Evolutionary conservation across 495 filamentous ascomycete species (phyloP).

Genomic region (Elasticomyces elasticus): DNA sequence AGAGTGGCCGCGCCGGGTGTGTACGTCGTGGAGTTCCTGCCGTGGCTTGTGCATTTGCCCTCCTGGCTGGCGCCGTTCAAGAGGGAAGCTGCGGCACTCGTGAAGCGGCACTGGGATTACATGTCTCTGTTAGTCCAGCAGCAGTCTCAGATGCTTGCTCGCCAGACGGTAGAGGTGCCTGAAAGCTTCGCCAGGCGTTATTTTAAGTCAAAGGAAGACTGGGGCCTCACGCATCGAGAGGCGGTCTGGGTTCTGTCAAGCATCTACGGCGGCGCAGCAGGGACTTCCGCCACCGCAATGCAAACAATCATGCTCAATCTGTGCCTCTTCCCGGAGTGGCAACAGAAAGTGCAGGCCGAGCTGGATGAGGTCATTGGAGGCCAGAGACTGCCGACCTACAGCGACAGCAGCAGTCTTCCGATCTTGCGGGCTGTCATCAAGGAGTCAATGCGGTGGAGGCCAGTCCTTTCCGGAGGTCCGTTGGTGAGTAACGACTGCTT

Average conservation of each 20-base stretch:
- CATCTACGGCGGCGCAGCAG: conserved; percentile 23
- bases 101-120: conserved; percentile 24
- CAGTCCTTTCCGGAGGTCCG: conserved; percentile 23
- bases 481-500: no score
- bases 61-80: conserved; percentile 31
- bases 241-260: conserved; percentile 15
- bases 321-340: conserved; percentile 27
- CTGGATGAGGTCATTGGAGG: conserved; percentile 22
- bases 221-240: conserved; percentile 1
- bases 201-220: conserved; percentile 19
- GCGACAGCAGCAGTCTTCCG: conserved; percentile 15
- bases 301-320: conserved; percentile 29
- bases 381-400: conserved; percentile 22
- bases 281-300: conserved; percentile 27
- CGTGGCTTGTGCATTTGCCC: conserved; percentile 28
- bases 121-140: conserved; percentile 20
- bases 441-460: conserved; percentile 33
- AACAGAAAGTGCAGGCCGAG: conserved; percentile 24
- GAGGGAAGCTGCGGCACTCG: conserved; percentile 26
- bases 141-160: conserved; percentile 24
- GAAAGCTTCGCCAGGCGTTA: conserved; percentile 11
- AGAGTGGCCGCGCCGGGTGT: conserved; percentile 26
- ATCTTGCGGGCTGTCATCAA: conserved; percentile 22
- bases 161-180: conserved; percentile 26
- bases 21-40: conserved; percentile 32